A percentile compares a stretch with the other conserved stretches of the same genome.
Evolutionary conservation across 179 eudicot species (phyloP).

Genomic region (Beta corolliflora): DNA sequence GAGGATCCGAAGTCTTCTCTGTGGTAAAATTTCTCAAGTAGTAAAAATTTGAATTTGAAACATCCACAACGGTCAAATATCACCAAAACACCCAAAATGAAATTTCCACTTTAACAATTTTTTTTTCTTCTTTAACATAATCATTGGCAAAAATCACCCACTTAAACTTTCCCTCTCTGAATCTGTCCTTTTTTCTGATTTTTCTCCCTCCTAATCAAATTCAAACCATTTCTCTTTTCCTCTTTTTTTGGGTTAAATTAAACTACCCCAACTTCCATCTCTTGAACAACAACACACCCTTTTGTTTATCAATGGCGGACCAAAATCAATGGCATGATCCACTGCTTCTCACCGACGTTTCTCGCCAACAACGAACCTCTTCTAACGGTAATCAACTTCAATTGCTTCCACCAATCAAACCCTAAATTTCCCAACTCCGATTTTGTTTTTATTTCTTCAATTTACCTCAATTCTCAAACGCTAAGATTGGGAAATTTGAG

Average conservation of each 20-base stretch:
- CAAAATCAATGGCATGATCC: constrained; percentile 75
- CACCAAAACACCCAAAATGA: background rate
- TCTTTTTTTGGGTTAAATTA: background rate
- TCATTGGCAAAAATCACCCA: background rate
- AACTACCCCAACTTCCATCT: background rate
- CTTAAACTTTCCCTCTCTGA: no score
- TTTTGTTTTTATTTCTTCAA: background rate
- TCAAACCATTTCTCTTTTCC: background rate
- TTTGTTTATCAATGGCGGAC: constrained; percentile 43
- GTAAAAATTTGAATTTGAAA: background rate
- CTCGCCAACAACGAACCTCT: constrained; percentile 40
- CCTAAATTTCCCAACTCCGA: background rate
- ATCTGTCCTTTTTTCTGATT: no score
- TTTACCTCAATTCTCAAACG: background rate
- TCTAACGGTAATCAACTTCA: background rate
- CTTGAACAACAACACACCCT: background rate
- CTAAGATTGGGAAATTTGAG: background rate
- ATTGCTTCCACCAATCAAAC: background rate
- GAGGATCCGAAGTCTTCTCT: no score
- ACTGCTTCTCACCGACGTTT: constrained; percentile 74
- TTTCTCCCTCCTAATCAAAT: background rate
- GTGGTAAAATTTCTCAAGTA: no score
- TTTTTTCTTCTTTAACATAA: background rate
- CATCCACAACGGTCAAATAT: background rate
- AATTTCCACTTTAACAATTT: background rate